Evolutionary conservation across 768 basidiomycete species (phyloP).

Genomic region (Psilocybe cubensis): DNA sequence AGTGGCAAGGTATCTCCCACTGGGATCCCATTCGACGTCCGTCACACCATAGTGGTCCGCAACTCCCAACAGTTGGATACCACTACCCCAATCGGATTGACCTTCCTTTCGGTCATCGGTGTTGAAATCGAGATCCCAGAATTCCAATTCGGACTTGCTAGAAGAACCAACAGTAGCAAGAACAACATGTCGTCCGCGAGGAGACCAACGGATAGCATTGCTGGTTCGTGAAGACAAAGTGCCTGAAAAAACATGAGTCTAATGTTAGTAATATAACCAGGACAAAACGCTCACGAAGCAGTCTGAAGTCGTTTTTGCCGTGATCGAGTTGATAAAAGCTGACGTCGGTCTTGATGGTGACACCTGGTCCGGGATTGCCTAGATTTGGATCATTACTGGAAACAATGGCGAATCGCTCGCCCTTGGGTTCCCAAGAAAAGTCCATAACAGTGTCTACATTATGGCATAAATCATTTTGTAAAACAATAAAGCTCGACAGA

Average conservation of each 20-base stretch:
- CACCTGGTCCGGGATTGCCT: constrained; percentile 86
- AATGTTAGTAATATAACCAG: constrained; percentile 4
- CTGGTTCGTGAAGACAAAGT: constrained; percentile 81
- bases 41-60: constrained; percentile 98
- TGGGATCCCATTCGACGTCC: constrained; percentile 98
- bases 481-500: neutral
- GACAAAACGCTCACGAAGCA: constrained; percentile 63
- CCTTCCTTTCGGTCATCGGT: constrained; percentile 63
- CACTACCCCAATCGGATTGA: constrained; percentile 77
- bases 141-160: constrained; percentile 95
- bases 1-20: constrained; percentile 90
- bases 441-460: constrained; percentile 85
- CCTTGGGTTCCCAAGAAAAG: constrained; percentile 99
- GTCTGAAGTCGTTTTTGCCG: constrained; percentile 91
- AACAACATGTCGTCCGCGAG: constrained; percentile 93
- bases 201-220: constrained; percentile 97
- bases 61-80: constrained; percentile 83
- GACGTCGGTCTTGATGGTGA: constrained; percentile 95
- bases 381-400: constrained; percentile 93
- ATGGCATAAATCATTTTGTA: constrained; percentile 11
- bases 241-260: constrained; percentile 43
- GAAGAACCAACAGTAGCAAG: constrained; percentile 95
- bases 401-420: constrained; percentile 94
- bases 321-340: constrained; percentile 95
- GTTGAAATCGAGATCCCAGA: constrained; percentile 97